Conservation (phyloP, 116 monocot species). For the Zostera marina region DNA sequence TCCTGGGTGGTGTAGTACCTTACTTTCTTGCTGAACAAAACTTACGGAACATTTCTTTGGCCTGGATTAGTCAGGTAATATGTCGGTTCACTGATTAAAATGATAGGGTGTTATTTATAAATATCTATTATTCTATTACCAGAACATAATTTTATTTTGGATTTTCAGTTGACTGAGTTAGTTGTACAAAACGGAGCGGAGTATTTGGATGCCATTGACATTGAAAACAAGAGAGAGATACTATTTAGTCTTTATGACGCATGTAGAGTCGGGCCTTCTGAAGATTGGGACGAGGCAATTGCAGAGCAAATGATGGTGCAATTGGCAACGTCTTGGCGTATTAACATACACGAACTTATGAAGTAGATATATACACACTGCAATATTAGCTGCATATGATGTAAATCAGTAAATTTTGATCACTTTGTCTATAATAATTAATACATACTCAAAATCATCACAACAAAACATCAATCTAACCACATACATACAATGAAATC, state of each 20-base stretch:
- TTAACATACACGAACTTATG: conserved; percentile 54
- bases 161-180: conserved; percentile 59
- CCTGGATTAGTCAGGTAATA: conserved; percentile 83
- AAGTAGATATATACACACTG: too few relatives aligned
- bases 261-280: conserved; percentile 42
- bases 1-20: conserved; percentile 57
- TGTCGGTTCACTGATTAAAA: background rate
- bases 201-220: conserved; percentile 24
- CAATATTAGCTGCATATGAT: too few relatives aligned
- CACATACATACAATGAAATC: too few relatives aligned
- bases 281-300: conserved; percentile 77
- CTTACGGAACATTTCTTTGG: conserved; percentile 49
- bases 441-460: too few relatives aligned
- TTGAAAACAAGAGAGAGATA: conserved; percentile 60
- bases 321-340: conserved; percentile 70
- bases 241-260: conserved; percentile 61
- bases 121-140: background rate
- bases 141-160: background rate
- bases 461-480: too few relatives aligned
- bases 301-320: conserved; percentile 67
- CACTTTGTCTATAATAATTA: too few relatives aligned
- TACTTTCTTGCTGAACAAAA: conserved; percentile 59
- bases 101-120: too few relatives aligned
- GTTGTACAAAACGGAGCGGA: conserved; percentile 54
- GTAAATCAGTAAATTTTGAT: conserved; percentile 2